Conservation (phyloP, 306 rosid genomes). For the Cicer judaicum region DNA sequence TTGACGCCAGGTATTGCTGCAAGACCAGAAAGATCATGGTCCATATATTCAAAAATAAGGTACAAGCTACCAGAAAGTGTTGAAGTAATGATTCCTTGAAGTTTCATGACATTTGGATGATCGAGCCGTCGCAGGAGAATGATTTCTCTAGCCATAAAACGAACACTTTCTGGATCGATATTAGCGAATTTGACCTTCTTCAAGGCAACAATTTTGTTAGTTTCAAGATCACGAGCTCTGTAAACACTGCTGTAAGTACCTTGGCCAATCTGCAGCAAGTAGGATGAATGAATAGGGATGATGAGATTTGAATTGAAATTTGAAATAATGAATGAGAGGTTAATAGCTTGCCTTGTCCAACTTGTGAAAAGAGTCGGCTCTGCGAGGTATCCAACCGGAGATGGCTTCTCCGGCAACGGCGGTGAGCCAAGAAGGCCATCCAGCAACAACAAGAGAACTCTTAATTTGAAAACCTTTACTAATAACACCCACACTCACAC, state of each 20-base stretch:
- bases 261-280: conserved; percentile 71
- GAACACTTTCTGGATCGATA: conserved; percentile 90
- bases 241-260: conserved; percentile 93
- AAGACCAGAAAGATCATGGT: conserved; percentile 86
- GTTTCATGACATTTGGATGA: conserved; percentile 95
- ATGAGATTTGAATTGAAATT: no score
- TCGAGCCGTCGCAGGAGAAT: conserved; percentile 72
- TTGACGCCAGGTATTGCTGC: conserved; percentile 61
- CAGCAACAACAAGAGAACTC: conserved; percentile 75
- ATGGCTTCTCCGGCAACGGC: conserved; percentile 86
- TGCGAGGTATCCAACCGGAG: conserved; percentile 84
- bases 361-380: conserved; percentile 79
- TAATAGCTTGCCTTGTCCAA: conserved; percentile 65
- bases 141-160: conserved; percentile 88
- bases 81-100: conserved; percentile 85
- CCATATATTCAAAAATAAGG: conserved; percentile 90
- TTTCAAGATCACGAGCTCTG: conserved; percentile 79
- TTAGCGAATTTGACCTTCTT: conserved; percentile 87
- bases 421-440: conserved; percentile 94
- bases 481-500: conserved; percentile 53
- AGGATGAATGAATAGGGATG: no score
- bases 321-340: background rate
- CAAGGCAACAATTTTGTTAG: conserved; percentile 75
- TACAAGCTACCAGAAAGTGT: conserved; percentile 82
- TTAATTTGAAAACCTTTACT: conserved; percentile 31